phyloP scores from a whole-genome alignment of 202 grass and related monocot species.

The Cymbopogon flexuosus region DNA sequence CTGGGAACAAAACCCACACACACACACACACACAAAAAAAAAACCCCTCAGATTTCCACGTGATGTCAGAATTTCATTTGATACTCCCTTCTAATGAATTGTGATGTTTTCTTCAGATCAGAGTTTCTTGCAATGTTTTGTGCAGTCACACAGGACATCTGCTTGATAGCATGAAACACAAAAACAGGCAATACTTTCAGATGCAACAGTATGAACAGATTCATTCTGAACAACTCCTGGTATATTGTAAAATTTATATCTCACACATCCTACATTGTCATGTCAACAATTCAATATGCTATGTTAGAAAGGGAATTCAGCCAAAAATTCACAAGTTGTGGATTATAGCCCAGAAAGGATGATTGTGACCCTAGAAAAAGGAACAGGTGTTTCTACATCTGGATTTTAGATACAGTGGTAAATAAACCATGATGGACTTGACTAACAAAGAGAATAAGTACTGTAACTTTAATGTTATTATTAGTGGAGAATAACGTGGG shows the following conservation, averaged over 20 bases:
- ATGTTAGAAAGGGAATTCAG: not conserved
- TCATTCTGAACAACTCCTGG: not conserved
- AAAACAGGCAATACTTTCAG: slow-evolving; percentile 7
- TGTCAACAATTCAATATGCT: not conserved
- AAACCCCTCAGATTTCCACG: not conserved
- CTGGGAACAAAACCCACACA: not conserved
- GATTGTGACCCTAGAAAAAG: slow-evolving; percentile 6
- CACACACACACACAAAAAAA: no score
- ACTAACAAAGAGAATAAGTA: slow-evolving; percentile 18
- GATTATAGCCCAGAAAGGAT: slow-evolving; percentile 2
- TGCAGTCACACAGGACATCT: not conserved
- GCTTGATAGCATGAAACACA: slow-evolving; percentile 7
- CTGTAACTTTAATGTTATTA: slow-evolving; percentile 28
- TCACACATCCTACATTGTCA: slow-evolving; percentile 17
- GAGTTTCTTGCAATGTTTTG: slow-evolving; percentile 16
- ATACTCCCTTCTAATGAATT: not conserved
- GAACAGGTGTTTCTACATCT: slow-evolving; percentile 12
- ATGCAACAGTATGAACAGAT: not conserved
- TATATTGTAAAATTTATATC: not conserved
- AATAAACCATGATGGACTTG: slow-evolving; percentile 31
- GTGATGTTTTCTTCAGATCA: not conserved
- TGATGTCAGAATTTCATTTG: not conserved
- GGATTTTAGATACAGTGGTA: slow-evolving; percentile 14
- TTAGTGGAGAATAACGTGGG: slow-evolving; percentile 28
- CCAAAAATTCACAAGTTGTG: not conserved